Percentiles rank a stretch among this genome's conserved stretches.
phyloP scores from a whole-genome alignment of 495 filamentous ascomycete genomes.

The Haplographium delicatum region DNA sequence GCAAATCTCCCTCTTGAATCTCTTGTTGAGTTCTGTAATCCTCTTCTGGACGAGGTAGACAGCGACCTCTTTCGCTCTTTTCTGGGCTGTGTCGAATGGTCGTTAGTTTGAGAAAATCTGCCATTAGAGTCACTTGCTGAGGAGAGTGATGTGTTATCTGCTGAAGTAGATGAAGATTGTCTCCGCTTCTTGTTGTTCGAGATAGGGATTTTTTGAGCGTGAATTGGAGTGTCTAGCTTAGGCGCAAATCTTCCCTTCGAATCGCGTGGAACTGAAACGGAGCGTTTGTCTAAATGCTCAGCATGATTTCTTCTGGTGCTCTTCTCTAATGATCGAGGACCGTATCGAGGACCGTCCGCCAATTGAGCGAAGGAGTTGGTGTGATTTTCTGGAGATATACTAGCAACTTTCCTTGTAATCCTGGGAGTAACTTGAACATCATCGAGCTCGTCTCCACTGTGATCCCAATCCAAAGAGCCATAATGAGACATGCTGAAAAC shows the following conservation, averaged over 20 bases:
- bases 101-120: too few species aligned
- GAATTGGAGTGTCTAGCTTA: neutral
- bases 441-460: conserved; percentile 12
- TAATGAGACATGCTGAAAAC: conserved; percentile 12
- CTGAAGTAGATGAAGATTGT: neutral
- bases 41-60: too few species aligned
- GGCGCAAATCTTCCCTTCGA: conserved; percentile 1
- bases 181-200: neutral
- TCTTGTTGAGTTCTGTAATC: too few species aligned
- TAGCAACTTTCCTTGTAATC: conserved; percentile 4
- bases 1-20: neutral
- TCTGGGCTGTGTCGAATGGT: too few species aligned
- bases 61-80: too few species aligned
- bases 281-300: too few species aligned
- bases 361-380: too few species aligned
- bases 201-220: neutral
- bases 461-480: conserved; percentile 15
- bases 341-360: too few species aligned
- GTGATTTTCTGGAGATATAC: neutral
- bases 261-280: neutral
- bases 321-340: too few species aligned
- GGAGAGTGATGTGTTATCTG: neutral
- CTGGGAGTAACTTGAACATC: conserved; percentile 6
- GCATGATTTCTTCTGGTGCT: too few species aligned
- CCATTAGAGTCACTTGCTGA: neutral